Base-by-base conservation (phyloP, 75 land plant genomes). In the Larix kaempferi region DNA sequence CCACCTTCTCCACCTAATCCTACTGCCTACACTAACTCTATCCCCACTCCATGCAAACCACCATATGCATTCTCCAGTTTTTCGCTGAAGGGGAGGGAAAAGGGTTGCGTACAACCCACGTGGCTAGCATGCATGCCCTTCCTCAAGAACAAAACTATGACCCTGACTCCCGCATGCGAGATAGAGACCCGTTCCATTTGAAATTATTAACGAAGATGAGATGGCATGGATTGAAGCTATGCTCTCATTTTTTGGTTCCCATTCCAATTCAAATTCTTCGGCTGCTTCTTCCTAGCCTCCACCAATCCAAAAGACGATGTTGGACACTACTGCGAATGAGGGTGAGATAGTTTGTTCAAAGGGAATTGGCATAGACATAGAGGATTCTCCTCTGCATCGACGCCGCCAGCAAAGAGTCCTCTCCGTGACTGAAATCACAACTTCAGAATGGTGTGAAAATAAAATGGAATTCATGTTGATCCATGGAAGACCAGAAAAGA, bases 371-470 rank as follows among this genome's bases (percentile, higher is more conserved):
- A 69, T 79, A 35, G 76, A 66, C 8, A 44, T 60, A 62, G 56
- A 6, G 26, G 78, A 75, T 58, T 87, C 87, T 17, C 69, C 88
- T 19, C 62, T 88, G 37, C 44, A 63, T 71, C 74, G 86, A 74
- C 83, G 82, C 64, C 82, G 84, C 72, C 78, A 52, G 16, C 77
- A 67, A 23, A 85, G 85, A 74, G 83, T 83, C 15, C 85, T 95
- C 21, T 81, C 80, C 23, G 96, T 95, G 58, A 93, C 95, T 29
- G 98, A 95, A 74, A 59, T 95, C 59, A 95, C 98, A 52, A 79
- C 80, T 60, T 77, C 88, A 87, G 95, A 95, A 79, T 95, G 98
- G 98, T 95, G 98, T 82, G 98, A 95, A 80, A 95, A 95, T 77
- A 91, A 91, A 80, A 86, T 86, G 84, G 98, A 94, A 78, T 94